A percentile compares a stretch with the other conserved stretches of the same genome.
Conservation (phyloP, 345 rosid species). For the Populus pruinosa region DNA sequence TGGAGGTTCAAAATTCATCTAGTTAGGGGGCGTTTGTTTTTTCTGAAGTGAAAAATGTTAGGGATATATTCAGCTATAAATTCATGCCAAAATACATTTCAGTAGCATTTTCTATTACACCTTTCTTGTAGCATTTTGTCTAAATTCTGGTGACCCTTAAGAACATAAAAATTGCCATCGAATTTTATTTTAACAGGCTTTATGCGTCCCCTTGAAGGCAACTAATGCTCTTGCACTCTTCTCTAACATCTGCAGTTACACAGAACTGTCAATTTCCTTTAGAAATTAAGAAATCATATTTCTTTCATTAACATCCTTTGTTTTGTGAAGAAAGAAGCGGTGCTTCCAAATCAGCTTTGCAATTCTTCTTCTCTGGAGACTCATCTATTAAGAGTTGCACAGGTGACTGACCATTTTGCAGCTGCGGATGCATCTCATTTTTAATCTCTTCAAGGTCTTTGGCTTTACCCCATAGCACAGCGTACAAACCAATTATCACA, state of each 20-base stretch:
- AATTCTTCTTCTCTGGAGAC: not conserved
- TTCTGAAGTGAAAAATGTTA: too few relatives aligned
- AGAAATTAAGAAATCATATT: not conserved
- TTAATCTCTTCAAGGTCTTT: constrained; percentile 23
- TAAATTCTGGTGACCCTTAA: too few relatives aligned
- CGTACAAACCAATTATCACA: constrained; percentile 25
- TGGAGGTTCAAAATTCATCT: too few relatives aligned
- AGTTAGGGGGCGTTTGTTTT: too few relatives aligned
- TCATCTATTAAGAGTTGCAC: not conserved
- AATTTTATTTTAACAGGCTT: too few relatives aligned
- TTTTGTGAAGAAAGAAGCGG: not conserved
- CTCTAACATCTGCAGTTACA: too few relatives aligned
- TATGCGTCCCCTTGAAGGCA: too few relatives aligned
- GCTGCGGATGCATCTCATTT: not conserved
- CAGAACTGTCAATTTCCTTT: not conserved
- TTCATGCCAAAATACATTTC: too few relatives aligned
- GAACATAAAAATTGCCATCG: too few relatives aligned
- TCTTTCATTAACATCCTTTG: not conserved
- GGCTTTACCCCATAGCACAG: constrained; percentile 63
- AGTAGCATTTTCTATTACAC: too few relatives aligned
- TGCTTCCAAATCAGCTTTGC: not conserved
- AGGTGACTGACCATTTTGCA: not conserved
- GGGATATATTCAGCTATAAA: too few relatives aligned
- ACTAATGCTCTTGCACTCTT: not conserved
- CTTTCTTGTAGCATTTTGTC: too few relatives aligned